These are phyloP conservation scores for Paramyrothecium sp. DNA, from an alignment of 2,329 filamentous ascomycete species.

Conservation along the genomic window DNA sequence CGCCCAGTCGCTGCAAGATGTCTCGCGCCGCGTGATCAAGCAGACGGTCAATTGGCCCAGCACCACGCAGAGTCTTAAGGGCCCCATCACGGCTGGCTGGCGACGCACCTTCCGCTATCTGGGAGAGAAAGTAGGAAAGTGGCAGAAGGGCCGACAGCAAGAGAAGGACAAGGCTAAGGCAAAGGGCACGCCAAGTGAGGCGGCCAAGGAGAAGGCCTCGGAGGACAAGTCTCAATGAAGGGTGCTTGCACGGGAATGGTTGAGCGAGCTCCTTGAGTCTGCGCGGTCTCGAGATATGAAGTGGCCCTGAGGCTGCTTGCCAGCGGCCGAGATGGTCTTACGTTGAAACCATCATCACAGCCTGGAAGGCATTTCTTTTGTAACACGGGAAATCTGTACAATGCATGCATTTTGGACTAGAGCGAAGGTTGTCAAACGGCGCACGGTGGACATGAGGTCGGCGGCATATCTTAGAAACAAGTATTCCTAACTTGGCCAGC, in stretches of 20 bases:
- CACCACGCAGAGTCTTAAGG: slow-evolving; percentile 83
- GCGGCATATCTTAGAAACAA: neutral
- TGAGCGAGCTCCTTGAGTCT: too few relatives aligned
- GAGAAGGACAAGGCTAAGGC: slow-evolving; percentile 12
- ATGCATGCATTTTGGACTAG: neutral
- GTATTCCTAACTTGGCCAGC: too few relatives aligned
- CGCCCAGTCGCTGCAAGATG: slow-evolving; percentile 62
- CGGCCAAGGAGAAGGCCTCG: neutral
- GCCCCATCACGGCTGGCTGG: slow-evolving; percentile 75
- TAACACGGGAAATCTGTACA: neutral
- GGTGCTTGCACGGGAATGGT: too few relatives aligned
- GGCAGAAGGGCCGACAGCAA: slow-evolving; percentile 40
- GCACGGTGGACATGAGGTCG: neutral
- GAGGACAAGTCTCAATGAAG: neutral
- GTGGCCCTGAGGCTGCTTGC: too few relatives aligned
- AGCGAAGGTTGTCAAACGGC: too few relatives aligned
- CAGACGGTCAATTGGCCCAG: slow-evolving; percentile 93
- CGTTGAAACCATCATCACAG: too few relatives aligned
- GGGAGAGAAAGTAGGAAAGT: slow-evolving; percentile 76
- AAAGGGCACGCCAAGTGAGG: neutral
- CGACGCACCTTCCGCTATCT: slow-evolving; percentile 71
- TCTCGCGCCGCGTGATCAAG: slow-evolving; percentile 74
- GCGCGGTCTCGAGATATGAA: too few relatives aligned
- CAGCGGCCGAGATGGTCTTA: too few relatives aligned
- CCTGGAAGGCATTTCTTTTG: too few relatives aligned